Evolutionary conservation across 176 grass and related monocot genomes (phyloP).

Genomic region (Raddia guianensis): DNA sequence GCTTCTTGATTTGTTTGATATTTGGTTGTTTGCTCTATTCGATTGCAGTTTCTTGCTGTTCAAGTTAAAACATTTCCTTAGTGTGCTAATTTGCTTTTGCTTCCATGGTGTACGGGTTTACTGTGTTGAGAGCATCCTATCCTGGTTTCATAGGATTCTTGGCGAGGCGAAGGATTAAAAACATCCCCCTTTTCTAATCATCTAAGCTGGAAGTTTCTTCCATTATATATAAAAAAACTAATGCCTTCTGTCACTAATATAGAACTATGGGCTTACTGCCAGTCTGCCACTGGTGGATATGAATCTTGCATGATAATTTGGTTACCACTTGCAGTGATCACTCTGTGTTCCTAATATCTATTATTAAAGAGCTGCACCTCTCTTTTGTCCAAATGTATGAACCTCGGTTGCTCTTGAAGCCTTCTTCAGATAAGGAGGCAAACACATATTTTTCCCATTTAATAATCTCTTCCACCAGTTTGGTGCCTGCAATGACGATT

Average conservation of each 20-base stretch:
- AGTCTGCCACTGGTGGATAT: neutral
- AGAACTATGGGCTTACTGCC: neutral
- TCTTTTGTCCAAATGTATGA: constrained; percentile 16
- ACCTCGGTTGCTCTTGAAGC: constrained; percentile 15
- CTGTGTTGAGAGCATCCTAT: neutral
- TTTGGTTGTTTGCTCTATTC: neutral
- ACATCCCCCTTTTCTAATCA: constrained; percentile 12
- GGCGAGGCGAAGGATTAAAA: constrained; percentile 29
- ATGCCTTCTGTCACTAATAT: constrained; percentile 9
- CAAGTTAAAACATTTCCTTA: neutral
- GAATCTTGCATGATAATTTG: constrained; percentile 25
- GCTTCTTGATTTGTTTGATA: constrained; percentile 4
- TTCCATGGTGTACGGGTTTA: neutral
- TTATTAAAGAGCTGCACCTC: constrained; percentile 2
- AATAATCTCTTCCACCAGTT: constrained; percentile 15
- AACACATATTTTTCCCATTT: neutral
- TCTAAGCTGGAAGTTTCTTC: no score
- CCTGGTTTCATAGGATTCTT: neutral
- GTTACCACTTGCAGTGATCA: constrained; percentile 3
- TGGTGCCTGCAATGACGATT: constrained; percentile 17
- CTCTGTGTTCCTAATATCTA: constrained; percentile 1
- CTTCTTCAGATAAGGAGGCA: neutral
- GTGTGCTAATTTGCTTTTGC: constrained; percentile 10
- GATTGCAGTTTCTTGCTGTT: constrained; percentile 4
- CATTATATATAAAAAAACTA: no score